These are phyloP conservation scores for Fusarium mundagurra DNA, from an alignment of 2,329 filamentous ascomycete genomes.

Conservation along the genomic window DNA sequence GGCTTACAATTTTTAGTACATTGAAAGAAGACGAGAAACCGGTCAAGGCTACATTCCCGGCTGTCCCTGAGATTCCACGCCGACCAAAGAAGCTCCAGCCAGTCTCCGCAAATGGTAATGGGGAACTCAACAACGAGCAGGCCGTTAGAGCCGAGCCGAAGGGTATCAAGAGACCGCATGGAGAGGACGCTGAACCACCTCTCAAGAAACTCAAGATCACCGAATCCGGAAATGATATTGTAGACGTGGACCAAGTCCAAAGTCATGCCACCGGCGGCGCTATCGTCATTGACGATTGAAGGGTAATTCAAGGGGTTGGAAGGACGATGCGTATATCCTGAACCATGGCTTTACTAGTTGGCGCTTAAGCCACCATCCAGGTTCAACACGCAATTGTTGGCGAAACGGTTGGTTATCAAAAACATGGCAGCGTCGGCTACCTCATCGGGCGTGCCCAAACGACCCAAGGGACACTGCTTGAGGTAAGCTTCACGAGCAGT, in stretches of 20 bases:
- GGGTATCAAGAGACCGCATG: conserved; percentile 58
- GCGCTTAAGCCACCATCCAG: conserved; percentile 87
- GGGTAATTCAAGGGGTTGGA: neutral
- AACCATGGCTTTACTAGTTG: conserved; percentile 51
- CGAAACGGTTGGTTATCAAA: conserved; percentile 80
- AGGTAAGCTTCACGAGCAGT: conserved; percentile 52
- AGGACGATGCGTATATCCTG: conserved; percentile 14
- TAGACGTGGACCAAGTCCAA: conserved; percentile 58
- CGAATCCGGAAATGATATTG: conserved; percentile 52
- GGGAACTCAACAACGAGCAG: conserved; percentile 56
- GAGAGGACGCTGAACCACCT: conserved; percentile 54
- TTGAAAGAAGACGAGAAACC: conserved; percentile 60
- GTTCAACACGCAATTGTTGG: conserved; percentile 87
- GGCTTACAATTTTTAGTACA: conserved; percentile 52
- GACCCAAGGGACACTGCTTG: conserved; percentile 67
- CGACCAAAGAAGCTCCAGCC: conserved; percentile 58
- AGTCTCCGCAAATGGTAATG: conserved; percentile 53
- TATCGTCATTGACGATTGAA: conserved; percentile 73
- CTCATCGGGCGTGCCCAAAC: conserved; percentile 75
- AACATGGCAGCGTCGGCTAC: conserved; percentile 86
- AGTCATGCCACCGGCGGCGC: conserved; percentile 58
- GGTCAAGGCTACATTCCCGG: conserved; percentile 58
- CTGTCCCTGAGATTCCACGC: conserved; percentile 61
- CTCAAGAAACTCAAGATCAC: conserved; percentile 61
- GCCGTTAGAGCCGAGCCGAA: conserved; percentile 47